Base-by-base conservation (phyloP, 163 green algal genomes). In the Prototheca cutis region DNA sequence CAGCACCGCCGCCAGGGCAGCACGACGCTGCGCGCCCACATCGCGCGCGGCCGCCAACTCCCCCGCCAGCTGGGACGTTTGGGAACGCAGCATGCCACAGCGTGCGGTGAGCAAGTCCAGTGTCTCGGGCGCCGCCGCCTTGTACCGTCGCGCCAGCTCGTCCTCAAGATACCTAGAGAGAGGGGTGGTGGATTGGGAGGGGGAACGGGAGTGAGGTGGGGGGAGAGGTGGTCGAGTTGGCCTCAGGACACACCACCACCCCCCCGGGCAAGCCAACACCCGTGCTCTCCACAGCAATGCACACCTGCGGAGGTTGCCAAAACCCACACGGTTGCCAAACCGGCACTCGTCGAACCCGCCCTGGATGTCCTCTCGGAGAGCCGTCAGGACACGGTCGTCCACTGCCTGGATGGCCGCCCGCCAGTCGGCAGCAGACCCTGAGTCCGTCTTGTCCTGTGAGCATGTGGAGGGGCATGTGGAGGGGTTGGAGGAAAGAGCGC, bases 271-370 rank as follows among this genome's bases (percentile, higher is more conserved):
- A n/a, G 24, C 49, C 34, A 56, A 56, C 27, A 5, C 36, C 13
- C n/a, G 6, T 32, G 8, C 5, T 17, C 21, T 34, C 18, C 25
- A n/a, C 8, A 61, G 25, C 21, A 52, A 28, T 55, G n/a, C n/a
- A n/a, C 40, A 95, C 81, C 77, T 82, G 34, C 87, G 89, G 4
- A 96, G 75, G 73, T 87, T 91, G 53, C 61, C 70, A 63, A 97
- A 95, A 18, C 90, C 90, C 24, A 97, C 84, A 55, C 81, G 79
- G 17, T 53, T 49, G 6, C 71, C 79, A 74, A 90, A 95, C 21
- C 73, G 73, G 61, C 89, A 80, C 68, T 96, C 86, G 55, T 97
- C 89, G 75, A 95, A 97, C 6, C 90, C 90, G 32, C 88, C 89
- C 30, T 76, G 75, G 24, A 97, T 84, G 27, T 68, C 58, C 1